Evolutionary conservation across 495 filamentous ascomycete species (phyloP).

Genomic region (Aspergillus steynii): DNA sequence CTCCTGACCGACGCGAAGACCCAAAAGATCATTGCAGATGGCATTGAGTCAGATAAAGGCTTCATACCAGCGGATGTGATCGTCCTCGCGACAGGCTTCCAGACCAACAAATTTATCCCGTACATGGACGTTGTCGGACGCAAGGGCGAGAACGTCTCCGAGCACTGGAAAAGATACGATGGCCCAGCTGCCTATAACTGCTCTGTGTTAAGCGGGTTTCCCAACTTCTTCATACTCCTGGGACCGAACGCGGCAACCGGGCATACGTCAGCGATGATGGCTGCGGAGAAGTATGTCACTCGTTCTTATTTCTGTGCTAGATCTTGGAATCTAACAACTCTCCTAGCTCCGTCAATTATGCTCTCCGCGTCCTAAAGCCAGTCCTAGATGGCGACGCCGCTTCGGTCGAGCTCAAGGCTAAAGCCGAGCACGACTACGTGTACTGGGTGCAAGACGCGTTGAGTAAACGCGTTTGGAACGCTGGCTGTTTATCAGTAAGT

Average conservation of each 20-base stretch:
- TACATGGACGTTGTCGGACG: slow-evolving; percentile 39
- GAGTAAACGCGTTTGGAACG: slow-evolving; percentile 43
- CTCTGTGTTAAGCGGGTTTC: slow-evolving; percentile 55
- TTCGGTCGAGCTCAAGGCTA: slow-evolving; percentile 41
- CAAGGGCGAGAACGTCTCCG: slow-evolving; percentile 35
- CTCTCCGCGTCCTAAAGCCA: slow-evolving; percentile 51
- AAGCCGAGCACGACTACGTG: slow-evolving; percentile 47
- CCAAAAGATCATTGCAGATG: slow-evolving; percentile 19
- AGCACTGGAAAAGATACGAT: slow-evolving; percentile 47
- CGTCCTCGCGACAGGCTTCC: slow-evolving; percentile 52
- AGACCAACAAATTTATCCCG: slow-evolving; percentile 41
- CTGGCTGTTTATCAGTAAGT: slow-evolving; percentile 40
- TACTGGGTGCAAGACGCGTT: slow-evolving; percentile 39
- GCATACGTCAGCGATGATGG: slow-evolving; percentile 54
- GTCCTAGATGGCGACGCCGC: slow-evolving; percentile 45
- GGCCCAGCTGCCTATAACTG: slow-evolving; percentile 55
- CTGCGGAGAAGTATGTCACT: slow-evolving; percentile 43
- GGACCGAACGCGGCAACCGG: slow-evolving; percentile 61
- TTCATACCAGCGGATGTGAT: slow-evolving; percentile 51
- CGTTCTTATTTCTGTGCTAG: not conserved
- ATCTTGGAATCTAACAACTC: slow-evolving; percentile 2
- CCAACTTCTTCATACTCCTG: slow-evolving; percentile 59
- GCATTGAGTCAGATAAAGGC: slow-evolving; percentile 26
- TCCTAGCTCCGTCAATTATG: slow-evolving; percentile 37
- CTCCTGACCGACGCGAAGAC: slow-evolving; percentile 39